Base-by-base conservation (phyloP, 2,329 filamentous ascomycete genomes). In the Camptophora hylomeconis region DNA sequence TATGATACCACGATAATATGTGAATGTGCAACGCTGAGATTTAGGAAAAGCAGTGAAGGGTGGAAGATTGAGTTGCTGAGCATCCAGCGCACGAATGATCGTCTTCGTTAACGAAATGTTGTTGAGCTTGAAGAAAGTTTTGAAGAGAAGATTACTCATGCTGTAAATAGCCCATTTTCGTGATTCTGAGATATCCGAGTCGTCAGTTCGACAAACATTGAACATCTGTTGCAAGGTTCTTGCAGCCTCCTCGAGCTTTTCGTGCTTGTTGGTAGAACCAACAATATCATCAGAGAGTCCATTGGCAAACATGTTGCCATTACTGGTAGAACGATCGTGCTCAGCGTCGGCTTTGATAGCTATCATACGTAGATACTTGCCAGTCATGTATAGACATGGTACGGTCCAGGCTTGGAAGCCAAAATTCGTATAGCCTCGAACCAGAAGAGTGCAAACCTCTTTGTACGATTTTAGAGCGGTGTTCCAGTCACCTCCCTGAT, bases 91-190 rank as follows among this genome's bases (percentile, higher is more conserved):
- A 42, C 78, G 81, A 25, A 98, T 64, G 27, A 95, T 77, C 41
- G 89, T 94, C 51, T 89, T 84, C 11, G 78, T 92, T 12, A 95
- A 63, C n/a, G 74, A 75, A 33, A 92, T 78, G 18, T 80, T 81
- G 57, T 92, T 93, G 39, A 95, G 65, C 61, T 69, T 92, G 63
- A 98, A 98, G 54, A 95, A 94, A 2, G 86, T 95, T 58, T 95
- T 95, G 71, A 98, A 98, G 9, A 94, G 65, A 5, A 98, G 68
- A 50, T 93, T 95, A 48, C 86, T 83, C 41, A 87, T 77, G 53
- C 84, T 86, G 60, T 98, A 98, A 26, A 93, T 80, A 5, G 83
- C 92, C 89, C 89, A 98, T 69, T 95, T 98, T 31, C 89, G 75
- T 6, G 87, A 94, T 46, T 92, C 80, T 47, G 84, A 75, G 24